Base-by-base conservation (phyloP, 2,329 filamentous ascomycete species). In the Botryosphaeria dothidea region DNA sequence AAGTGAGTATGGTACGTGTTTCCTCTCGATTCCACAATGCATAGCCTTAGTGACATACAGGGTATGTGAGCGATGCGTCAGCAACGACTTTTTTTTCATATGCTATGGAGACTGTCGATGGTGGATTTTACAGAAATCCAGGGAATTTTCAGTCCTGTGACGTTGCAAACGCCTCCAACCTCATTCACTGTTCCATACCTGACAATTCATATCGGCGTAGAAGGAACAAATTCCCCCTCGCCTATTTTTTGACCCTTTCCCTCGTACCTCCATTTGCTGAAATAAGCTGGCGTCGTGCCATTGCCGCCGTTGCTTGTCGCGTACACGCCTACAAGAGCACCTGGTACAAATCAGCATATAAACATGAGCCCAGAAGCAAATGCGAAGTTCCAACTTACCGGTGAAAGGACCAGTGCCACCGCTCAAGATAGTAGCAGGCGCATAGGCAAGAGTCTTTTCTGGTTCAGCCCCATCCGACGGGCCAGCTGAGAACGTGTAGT, bases 241-340 rank as follows among this genome's bases (percentile, higher is more conserved):
- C 77, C 31, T 5, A 51, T 62, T 11, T 38, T 19, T 21, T 62
- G 58, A 2, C 58, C 58, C 4, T 36, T 27, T 78, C 62, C 77
- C 71, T 64, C 71, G 67, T 85, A 85, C 63, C 72, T 77, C 83
- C 84, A 85, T 19, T 80, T 74, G 4, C 74, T 78, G 49, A 85
- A 72, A 69, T 83, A 85, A 3, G 81, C 82, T 3, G 79, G 76
- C 27, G 79, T 79, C 2, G 68, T 76, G 1, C 77, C 80, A 9
- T 75, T 70, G 1, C 78, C 77, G 0, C 83, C 84, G 67, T 86
- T 86, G 27, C 75, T 83, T 4, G 84, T 86, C 45, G 80, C 81
- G 70, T 85, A 86, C 0, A 81, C 77, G 0, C 84, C 84, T 0
- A 87, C 66, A n/a, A 86, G 71, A 0, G 79, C 79, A 0, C 84